These are phyloP conservation scores for Aegilops sharonensis DNA, from an alignment of 176 grass and related monocot genomes.

Conservation along the genomic window DNA sequence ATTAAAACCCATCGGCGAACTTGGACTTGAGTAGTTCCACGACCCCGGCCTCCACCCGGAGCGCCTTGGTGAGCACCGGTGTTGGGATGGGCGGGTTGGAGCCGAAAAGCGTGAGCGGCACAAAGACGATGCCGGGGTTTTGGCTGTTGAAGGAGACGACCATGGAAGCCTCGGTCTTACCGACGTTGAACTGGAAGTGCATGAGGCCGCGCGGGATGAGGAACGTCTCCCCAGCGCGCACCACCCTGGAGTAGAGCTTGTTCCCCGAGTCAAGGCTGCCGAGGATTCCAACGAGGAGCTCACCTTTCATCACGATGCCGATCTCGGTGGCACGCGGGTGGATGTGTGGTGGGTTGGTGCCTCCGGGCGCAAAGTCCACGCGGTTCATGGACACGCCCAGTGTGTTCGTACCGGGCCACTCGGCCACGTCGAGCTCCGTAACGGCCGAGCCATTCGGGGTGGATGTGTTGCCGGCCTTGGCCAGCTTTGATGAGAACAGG, in stretches of 20 bases:
- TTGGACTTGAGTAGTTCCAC: conserved; percentile 56
- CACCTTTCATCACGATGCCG: conserved; percentile 25
- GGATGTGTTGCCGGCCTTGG: conserved; percentile 29
- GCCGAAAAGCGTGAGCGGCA: conserved; percentile 40
- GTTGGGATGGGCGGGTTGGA: conserved; percentile 50
- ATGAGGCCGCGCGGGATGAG: conserved; percentile 54
- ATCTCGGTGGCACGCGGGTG: conserved; percentile 63
- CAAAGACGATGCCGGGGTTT: conserved; percentile 44
- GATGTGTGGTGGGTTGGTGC: conserved; percentile 61
- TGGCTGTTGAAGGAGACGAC: conserved; percentile 73
- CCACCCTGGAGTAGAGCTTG: conserved; percentile 45
- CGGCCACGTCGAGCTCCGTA: conserved; percentile 31
- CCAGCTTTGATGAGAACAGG: conserved; percentile 36
- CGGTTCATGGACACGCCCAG: conserved; percentile 79
- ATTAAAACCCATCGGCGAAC: conserved; percentile 22
- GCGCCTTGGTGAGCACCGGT: conserved; percentile 51
- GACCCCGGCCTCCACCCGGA: conserved; percentile 41
- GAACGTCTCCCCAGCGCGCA: conserved; percentile 45
- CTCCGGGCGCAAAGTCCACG: conserved; percentile 53
- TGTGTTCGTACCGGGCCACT: conserved; percentile 70
- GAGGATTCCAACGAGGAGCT: conserved; percentile 52
- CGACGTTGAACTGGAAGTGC: conserved; percentile 74
- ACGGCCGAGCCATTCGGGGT: conserved; percentile 46
- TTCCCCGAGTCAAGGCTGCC: conserved; percentile 35
- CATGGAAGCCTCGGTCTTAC: conserved; percentile 23